Evolutionary conservation across 108 stramenopile species (phyloP).

Genomic region (Nannochloropsis gaditana): DNA sequence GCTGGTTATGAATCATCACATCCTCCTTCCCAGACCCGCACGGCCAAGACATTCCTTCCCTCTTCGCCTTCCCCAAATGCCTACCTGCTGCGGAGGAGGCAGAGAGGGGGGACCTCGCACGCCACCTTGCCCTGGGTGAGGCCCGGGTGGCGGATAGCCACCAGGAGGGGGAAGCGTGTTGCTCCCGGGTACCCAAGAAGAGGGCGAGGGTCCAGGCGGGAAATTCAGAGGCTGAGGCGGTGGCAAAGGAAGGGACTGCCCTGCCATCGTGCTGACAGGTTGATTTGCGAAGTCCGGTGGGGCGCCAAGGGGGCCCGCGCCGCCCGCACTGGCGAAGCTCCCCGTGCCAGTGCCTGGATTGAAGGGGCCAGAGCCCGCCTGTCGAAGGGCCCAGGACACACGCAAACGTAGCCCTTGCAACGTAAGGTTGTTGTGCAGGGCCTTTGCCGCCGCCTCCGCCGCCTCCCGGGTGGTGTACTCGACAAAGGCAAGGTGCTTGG

Average conservation of each 20-base stretch:
- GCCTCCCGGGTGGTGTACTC: constrained; percentile 40
- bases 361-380: neutral
- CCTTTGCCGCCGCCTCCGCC: constrained; percentile 41
- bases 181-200: neutral
- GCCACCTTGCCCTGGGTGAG: neutral
- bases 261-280: too few species aligned
- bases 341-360: neutral
- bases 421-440: constrained; percentile 30
- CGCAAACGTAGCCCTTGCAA: neutral
- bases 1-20: constrained; percentile 20
- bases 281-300: too few species aligned
- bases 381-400: neutral
- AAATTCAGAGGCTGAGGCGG: neutral
- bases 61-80: neutral
- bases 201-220: neutral
- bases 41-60: neutral
- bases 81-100: neutral
- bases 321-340: neutral
- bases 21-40: neutral
- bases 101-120: neutral
- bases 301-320: too few species aligned
- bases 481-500: constrained; percentile 40
- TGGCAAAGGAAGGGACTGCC: neutral
- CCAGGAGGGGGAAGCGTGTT: neutral
- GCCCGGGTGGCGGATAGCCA: neutral